These are phyloP conservation scores for Pisolithus albus DNA, from an alignment of 768 basidiomycete genomes.

Conservation along the genomic window DNA sequence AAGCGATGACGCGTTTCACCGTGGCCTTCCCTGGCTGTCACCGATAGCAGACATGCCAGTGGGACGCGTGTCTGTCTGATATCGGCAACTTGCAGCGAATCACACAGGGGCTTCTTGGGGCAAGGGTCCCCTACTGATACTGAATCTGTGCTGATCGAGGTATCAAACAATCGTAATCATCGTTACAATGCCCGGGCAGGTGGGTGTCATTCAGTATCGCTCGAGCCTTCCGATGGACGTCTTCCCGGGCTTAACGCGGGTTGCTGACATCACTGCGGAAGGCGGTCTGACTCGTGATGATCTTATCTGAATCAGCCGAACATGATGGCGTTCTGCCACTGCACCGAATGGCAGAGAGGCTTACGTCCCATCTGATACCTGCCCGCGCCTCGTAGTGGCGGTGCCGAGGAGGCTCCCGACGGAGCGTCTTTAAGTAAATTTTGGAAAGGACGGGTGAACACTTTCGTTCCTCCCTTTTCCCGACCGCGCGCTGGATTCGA, in stretches of 20 bases:
- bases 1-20: too few relatives aligned
- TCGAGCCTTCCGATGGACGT: too few relatives aligned
- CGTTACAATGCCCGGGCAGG: too few relatives aligned
- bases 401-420: not conserved
- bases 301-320: not conserved
- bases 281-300: not conserved
- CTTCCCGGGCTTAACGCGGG: not conserved
- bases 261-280: not conserved
- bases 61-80: too few relatives aligned
- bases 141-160: too few relatives aligned
- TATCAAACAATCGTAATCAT: too few relatives aligned
- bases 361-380: not conserved
- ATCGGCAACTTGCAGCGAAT: too few relatives aligned
- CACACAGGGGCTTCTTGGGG: too few relatives aligned
- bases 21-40: too few relatives aligned
- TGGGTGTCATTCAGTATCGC: too few relatives aligned
- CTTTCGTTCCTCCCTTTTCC: conserved; percentile 4
- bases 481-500: conserved; percentile 12
- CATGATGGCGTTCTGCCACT: not conserved
- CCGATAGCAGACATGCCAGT: too few relatives aligned
- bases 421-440: not conserved
- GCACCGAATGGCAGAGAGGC: not conserved
- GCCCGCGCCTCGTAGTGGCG: not conserved
- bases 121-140: too few relatives aligned
- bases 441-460: conserved; percentile 7